A percentile compares a stretch with the other conserved stretches of the same genome.
phyloP scores from a whole-genome alignment of 352 stramenopile species.

The Pythium dissimile region DNA sequence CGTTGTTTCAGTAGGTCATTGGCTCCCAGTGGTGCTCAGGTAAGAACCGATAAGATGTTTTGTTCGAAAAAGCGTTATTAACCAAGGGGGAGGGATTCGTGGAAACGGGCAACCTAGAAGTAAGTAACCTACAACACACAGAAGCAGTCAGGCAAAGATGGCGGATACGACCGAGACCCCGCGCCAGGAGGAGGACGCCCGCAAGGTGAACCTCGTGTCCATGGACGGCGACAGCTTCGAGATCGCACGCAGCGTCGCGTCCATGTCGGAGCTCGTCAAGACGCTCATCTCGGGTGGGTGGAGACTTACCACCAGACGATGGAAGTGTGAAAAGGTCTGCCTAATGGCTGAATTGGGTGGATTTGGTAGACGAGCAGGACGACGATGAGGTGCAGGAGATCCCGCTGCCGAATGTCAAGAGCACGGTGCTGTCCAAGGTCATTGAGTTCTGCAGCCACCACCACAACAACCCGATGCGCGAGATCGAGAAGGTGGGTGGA shows the following conservation, averaged over 20 bases:
- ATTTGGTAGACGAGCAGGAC: slow-evolving; percentile 87
- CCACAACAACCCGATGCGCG: slow-evolving; percentile 96
- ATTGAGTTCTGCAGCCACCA: slow-evolving; percentile 97
- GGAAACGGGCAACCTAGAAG: slow-evolving; percentile 7
- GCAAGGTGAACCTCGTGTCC: slow-evolving; percentile 84
- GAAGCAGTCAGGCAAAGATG: slow-evolving; percentile 34
- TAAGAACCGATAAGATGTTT: slow-evolving; percentile 13
- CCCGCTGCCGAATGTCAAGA: slow-evolving; percentile 97
- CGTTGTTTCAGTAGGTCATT: slow-evolving; percentile 2
- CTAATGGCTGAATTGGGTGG: background rate
- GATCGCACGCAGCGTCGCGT: slow-evolving; percentile 90
- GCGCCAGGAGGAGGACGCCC: slow-evolving; percentile 67
- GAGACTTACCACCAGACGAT: too few relatives aligned
- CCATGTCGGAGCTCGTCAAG: slow-evolving; percentile 98
- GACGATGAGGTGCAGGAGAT: slow-evolving; percentile 96
- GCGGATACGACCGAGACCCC: slow-evolving; percentile 49
- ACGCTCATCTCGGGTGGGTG: slow-evolving; percentile 93
- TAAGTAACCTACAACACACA: background rate
- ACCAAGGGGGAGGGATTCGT: slow-evolving; percentile 10
- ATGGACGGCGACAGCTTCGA: slow-evolving; percentile 98
- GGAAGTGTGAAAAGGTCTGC: too few relatives aligned
- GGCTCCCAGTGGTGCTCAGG: too few relatives aligned
- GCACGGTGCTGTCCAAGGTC: slow-evolving; percentile 94
- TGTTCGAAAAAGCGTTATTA: background rate
- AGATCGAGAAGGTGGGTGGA: slow-evolving; percentile 96